Base-by-base conservation (phyloP, 306 rosid genomes). In the Medicago ruthenica region DNA sequence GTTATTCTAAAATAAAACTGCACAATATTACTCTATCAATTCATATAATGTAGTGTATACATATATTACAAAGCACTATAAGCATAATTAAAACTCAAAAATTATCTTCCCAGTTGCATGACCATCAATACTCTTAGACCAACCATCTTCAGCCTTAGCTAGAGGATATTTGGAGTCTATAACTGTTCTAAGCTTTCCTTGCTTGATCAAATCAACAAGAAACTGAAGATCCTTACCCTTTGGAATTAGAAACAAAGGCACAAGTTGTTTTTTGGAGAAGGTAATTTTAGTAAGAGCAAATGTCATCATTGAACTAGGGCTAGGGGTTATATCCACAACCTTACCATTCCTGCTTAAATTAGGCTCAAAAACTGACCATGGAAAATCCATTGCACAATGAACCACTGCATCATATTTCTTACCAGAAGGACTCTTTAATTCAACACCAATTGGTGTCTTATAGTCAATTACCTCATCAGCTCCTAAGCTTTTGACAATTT, bases 81-180 rank as follows among this genome's bases (percentile, higher is more conserved):
- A 3, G 31, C 51, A 64, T 39, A 61, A 48, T 77, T 85, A 90
- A 53, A 74, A 76, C 79, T 88, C 88, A 72, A 93, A 86, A 63
- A 91, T 74, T 76, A 93, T 83, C 87, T 93, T 93, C 76, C 98
- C 98, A 59, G 97, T 91, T 27, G 97, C 92, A 77, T 93, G 96
- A 16, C 98, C 96, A 50, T 83, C 97, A 7, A 84, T 78, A 54
- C 89, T 89, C 82, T 62, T 84, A 20, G 93, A 86, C 98, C 96
- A 93, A 14, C 84, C 98, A 70, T 77, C 92, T 82, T 85, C 86
- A 24, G 86, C 97, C 77, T 87, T 85, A 41, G 24, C 79, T 67
- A 93, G 44, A 41, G 89, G 88, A 80, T 84, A 81, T 63, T 78
- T 88, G 2, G 93, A 88, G 45, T 93, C 98, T 7, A 89, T 79